Base-by-base conservation (phyloP, 23 red algal species). In the Gracilaria gracilis region DNA sequence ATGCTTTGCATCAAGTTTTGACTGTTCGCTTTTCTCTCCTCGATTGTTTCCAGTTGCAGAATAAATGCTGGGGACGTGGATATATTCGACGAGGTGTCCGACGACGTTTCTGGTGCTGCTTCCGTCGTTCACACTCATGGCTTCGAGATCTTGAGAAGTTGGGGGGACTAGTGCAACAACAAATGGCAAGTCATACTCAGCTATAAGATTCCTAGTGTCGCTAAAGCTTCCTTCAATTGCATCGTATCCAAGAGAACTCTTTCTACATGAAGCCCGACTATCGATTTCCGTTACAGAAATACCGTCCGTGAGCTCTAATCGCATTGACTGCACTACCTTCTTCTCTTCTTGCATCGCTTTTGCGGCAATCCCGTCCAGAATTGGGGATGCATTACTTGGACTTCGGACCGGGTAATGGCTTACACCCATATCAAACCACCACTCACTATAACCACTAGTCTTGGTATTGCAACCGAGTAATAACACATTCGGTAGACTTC, bases 401-500 rank as follows among this genome's bases (percentile, higher is more conserved):
- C 66, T 88, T 69, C 51, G 37, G 2, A 33, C 14, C 31, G 67
- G n/a, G 36, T 88, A 27, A 8, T 11, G 27, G 38, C 32, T 53
- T 9, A 31, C 70, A 29, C 51, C 2, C 37, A 42, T 19, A 49
- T 88, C 84, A 42, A 88, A 57, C 93, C 93, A 95, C 85, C 84
- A 95, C 38, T 71, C 28, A 28, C 64, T 67, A 49, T 70, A 88
- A 34, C 40, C 85, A 67, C 44, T 75, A 21, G 79, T 62, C 44
- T 84, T 88, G 13, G 83, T 54, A 24, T 88, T 88, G 44, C 89
- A 89, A 4, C 95, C 90, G 0, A 93, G 49, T 8, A 97, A 42
- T 85, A 97, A 57, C 35, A 93, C 40, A 37, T 93, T 93, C 28
- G 95, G 89, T n/a, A 97, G 91, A 27, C 73, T 88, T 58, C 72